phyloP scores from a whole-genome alignment of 768 basidiomycete species.

The Paxillus involutus region DNA sequence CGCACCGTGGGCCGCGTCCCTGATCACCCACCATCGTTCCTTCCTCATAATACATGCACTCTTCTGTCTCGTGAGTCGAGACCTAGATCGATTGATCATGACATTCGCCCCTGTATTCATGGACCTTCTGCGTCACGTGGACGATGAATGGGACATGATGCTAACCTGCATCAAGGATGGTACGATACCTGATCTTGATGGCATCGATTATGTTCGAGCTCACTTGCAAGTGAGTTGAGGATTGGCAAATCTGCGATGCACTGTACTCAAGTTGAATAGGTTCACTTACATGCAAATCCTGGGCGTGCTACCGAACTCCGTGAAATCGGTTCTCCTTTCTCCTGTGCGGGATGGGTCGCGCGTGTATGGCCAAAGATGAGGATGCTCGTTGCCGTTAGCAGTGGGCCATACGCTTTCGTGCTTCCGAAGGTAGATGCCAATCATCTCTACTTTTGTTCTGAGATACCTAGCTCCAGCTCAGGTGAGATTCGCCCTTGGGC shows the following conservation, averaged over 20 bases:
- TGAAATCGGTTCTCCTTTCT: constrained; percentile 12
- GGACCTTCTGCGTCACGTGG: constrained; percentile 4
- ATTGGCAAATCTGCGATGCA: not conserved
- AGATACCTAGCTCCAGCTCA: not conserved
- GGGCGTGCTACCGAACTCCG: constrained; percentile 11
- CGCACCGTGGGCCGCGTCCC: constrained; percentile 1
- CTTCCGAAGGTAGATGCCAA: constrained; percentile 11
- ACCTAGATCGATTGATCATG: not conserved
- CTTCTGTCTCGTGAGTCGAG: constrained; percentile 5
- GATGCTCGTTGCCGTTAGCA: constrained; percentile 6
- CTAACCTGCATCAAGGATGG: constrained; percentile 5
- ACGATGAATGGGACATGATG: constrained; percentile 5
- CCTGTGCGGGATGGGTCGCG: constrained; percentile 12
- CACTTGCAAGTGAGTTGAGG: constrained; percentile 2
- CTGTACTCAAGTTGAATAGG: not conserved
- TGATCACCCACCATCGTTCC: constrained; percentile 2
- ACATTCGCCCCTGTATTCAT: constrained; percentile 2
- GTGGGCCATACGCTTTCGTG: constrained; percentile 8
- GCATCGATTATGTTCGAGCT: constrained; percentile 1
- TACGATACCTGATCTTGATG: constrained; percentile 6
- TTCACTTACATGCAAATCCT: constrained; percentile 2
- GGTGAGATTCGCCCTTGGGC: constrained; percentile 9
- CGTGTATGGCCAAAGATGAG: constrained; percentile 14
- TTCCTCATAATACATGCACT: constrained; percentile 12
- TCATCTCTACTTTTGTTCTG: not conserved